Base-by-base conservation (phyloP, 2,329 filamentous ascomycete species). In the Coniochaeta hoffmannii region DNA sequence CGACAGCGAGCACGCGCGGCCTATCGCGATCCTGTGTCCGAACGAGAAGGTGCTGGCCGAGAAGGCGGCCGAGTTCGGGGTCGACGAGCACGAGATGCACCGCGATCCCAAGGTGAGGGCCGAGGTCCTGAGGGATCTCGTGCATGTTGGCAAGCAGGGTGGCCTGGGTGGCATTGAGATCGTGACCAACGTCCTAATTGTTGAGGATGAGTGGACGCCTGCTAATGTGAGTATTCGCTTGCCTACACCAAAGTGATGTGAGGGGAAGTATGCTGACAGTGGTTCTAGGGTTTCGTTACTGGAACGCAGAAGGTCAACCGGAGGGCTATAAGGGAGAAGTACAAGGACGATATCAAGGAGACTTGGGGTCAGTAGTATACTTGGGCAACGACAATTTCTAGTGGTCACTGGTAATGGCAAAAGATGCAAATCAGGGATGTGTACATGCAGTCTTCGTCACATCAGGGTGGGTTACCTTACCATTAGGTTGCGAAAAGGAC, bases 201-300 rank as follows among this genome's bases (percentile, higher is more conserved):
- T 86, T 0, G 88, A 93, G 61, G 90, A 93, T 67, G 90, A 95
- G 71, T 96, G 90, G 90, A 93, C 87, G 55, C 88, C 90, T 54
- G 80, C 85, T 57, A 94, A 86, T 67, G 89, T 93, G 76, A 85
- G 88, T 81, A 56, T 44, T 36, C 41, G 3, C 12, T 24, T 26
- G 7, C 19, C 26, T 15, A 15, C 11, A 19, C 17, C 8, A 9
- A 49, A 3, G 15, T 56, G 53, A 60, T 14, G 15, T 34, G 12
- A 67, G 10, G 30, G 10, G 44, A 61, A 55, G 9, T 12, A 44
- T 19, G 19, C 7, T 57, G 7, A 36, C 22, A 2, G 19, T 26
- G 22, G 28, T 11, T 19, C n/a, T 56, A 83, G 80, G 80, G 80
- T 2, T 71, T 83, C 28, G 80, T 83, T 30, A 84, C 81, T 31